phyloP scores from a whole-genome alignment of 2,329 filamentous ascomycete genomes.

The Pseudodiploospora longispora region DNA sequence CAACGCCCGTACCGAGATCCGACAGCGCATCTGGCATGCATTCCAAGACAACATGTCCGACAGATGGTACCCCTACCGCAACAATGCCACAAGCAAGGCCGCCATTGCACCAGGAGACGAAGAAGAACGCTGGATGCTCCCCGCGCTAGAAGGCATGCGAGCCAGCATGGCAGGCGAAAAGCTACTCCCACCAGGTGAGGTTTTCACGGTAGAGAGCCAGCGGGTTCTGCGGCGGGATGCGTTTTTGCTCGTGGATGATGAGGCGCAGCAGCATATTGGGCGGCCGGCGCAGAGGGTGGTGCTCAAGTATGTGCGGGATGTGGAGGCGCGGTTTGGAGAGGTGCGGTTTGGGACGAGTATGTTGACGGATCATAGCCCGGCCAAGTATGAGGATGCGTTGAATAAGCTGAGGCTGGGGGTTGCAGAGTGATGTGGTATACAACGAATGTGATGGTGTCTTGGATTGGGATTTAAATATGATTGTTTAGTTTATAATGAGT shows the following conservation, averaged over 20 bases:
- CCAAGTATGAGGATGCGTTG: constrained; percentile 62
- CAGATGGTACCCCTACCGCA: constrained; percentile 42
- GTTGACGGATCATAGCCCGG: constrained; percentile 69
- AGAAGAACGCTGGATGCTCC: constrained; percentile 58
- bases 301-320: constrained; percentile 62
- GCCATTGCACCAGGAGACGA: constrained; percentile 36
- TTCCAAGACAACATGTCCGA: constrained; percentile 54
- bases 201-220: constrained; percentile 64
- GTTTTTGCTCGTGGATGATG: constrained; percentile 40
- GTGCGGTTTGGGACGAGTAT: constrained; percentile 64
- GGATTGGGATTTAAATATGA: too few species aligned
- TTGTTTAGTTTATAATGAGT: too few species aligned
- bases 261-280: constrained; percentile 38
- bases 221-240: constrained; percentile 60
- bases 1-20: constrained; percentile 59
- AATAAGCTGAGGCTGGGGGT: constrained; percentile 49
- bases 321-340: constrained; percentile 62
- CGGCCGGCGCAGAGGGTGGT: constrained; percentile 60
- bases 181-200: constrained; percentile 66
- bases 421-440: constrained; percentile 11
- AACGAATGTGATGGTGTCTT: too few species aligned
- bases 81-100: constrained; percentile 23
- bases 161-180: constrained; percentile 62
- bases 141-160: constrained; percentile 57
- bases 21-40: constrained; percentile 56